Base-by-base conservation (phyloP, 1,139 yeast species). In the Taphrina communis region DNA sequence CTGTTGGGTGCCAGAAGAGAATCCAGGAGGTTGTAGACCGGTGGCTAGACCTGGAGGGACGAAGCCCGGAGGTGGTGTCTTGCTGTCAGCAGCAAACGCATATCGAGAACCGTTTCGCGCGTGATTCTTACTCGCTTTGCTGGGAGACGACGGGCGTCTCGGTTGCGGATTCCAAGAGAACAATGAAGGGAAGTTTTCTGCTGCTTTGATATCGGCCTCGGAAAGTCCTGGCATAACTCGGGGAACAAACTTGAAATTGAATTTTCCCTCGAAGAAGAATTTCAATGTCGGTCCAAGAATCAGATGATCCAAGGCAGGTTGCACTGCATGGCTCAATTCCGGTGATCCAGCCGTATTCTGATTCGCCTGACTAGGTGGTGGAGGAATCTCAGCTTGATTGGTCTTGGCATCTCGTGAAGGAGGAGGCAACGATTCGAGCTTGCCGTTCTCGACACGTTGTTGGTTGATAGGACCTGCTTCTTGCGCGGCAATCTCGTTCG, bases 401-500 rank as follows among this genome's bases (percentile, higher is more conserved):
- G 25, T 35, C 14, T 21, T 14, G 46, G 36, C 11, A 11, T 53
- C 53, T 9, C 52, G 41, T 7, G 56, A 21, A 4, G 65, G 48
- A 9, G 69, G 52, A 0, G 65, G 69, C 21, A 65, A 42, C 4
- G 69, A 46, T 17, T 65, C 63, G 14, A 59, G 69, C 44, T 65
- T 50, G 44, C 57, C 12, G 14, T 48, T 36, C 19, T 56, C 62
- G 12, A 25, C 38, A 11, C 44, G 9, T 31, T 19, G 59, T 39
- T 38, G 59, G 11, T n/a, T 46, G 35, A 39, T 12, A 12, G 42
- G 62, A 2, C 50, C 69, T 6, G 56, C 57, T 52, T 71, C 66
- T 38, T 71, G 70, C 53, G 80, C 70, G 19, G 73, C 77, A 2
- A 80, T 75, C 80, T 79, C 63, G 82, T 83, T 72, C 82, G 85